phyloP scores from a whole-genome alignment of 768 basidiomycete genomes.

The Xerocomus potaroensis region DNA sequence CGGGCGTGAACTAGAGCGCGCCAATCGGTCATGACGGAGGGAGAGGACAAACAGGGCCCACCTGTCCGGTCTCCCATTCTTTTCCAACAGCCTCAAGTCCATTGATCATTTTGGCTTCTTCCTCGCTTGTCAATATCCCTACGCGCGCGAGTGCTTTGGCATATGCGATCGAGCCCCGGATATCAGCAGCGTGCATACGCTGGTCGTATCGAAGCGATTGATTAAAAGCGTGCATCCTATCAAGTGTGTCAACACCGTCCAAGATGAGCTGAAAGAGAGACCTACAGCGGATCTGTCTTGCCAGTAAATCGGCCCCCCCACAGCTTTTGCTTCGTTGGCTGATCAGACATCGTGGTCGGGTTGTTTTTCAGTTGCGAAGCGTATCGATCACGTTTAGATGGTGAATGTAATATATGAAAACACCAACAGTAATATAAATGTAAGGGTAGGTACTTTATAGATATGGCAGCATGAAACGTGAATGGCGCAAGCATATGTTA shows the following conservation, averaged over 20 bases:
- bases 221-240: slow-evolving; percentile 96
- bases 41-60: slow-evolving; percentile 20
- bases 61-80: slow-evolving; percentile 83
- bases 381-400: background rate
- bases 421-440: too few species aligned
- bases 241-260: background rate
- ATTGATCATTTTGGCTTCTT: slow-evolving; percentile 65
- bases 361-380: too few species aligned
- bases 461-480: background rate
- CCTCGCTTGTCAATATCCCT: slow-evolving; percentile 75
- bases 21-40: background rate
- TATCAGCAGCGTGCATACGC: slow-evolving; percentile 89
- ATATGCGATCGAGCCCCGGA: slow-evolving; percentile 93
- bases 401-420: slow-evolving; percentile 3
- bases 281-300: slow-evolving; percentile 60
- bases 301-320: slow-evolving; percentile 91
- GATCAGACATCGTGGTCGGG: slow-evolving; percentile 35
- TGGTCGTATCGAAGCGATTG: slow-evolving; percentile 94
- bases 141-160: slow-evolving; percentile 79
- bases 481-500: slow-evolving; percentile 2
- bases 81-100: slow-evolving; percentile 72
- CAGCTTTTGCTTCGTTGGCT: slow-evolving; percentile 64
- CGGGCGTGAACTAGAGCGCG: slow-evolving; percentile 57
- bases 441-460: slow-evolving; percentile 1
- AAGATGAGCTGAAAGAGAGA: background rate